A percentile compares a stretch with the other conserved stretches of the same genome.
These are phyloP conservation scores for Aspergillus sclerotialis DNA, from an alignment of 2,329 filamentous ascomycete species.

Conservation along the genomic window DNA sequence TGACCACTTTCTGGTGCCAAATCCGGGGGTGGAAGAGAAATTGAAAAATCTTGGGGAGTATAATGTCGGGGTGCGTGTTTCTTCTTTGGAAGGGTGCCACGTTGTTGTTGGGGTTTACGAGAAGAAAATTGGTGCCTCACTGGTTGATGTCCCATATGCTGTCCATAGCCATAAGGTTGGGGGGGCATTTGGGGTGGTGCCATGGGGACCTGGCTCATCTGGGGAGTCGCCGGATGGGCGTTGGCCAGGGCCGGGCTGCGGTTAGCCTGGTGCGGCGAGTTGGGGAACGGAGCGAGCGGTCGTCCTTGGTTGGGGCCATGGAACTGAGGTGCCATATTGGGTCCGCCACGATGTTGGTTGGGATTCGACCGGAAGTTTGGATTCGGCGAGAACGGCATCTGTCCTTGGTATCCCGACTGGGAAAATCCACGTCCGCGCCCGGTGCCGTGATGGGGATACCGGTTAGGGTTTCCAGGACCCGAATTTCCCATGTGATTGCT, in stretches of 20 bases:
- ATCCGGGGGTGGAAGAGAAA: slow-evolving; percentile 41
- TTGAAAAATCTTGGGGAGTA: slow-evolving; percentile 15
- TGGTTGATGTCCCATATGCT: slow-evolving; percentile 53
- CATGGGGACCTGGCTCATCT: slow-evolving; percentile 65
- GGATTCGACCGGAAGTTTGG: slow-evolving; percentile 46
- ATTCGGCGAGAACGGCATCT: slow-evolving; percentile 49
- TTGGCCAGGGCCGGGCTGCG: slow-evolving; percentile 60
- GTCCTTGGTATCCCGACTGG: slow-evolving; percentile 43
- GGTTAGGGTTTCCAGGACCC: slow-evolving; percentile 47
- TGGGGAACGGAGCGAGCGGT: slow-evolving; percentile 45
- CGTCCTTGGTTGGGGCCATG: slow-evolving; percentile 38
- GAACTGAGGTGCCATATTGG: slow-evolving; percentile 48
- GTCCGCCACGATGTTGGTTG: slow-evolving; percentile 44
- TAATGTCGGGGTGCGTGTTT: slow-evolving; percentile 21
- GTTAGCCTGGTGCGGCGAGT: slow-evolving; percentile 59
- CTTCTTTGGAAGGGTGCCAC: slow-evolving; percentile 28
- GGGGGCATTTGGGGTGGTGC: slow-evolving; percentile 58
- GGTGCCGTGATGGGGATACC: slow-evolving; percentile 42
- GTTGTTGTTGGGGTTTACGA: slow-evolving; percentile 17
- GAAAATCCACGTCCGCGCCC: slow-evolving; percentile 55
- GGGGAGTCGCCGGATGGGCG: slow-evolving; percentile 62
- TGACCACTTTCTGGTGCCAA: slow-evolving; percentile 62
- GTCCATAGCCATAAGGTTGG: slow-evolving; percentile 51
- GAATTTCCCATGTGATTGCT: slow-evolving; percentile 49
- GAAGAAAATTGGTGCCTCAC: slow-evolving; percentile 45